Evolutionary conservation across 2,329 filamentous ascomycete genomes (phyloP), one percentile per base, ranked within the genome.

Genomic region (Xylariomycetidae sp.): DNA sequence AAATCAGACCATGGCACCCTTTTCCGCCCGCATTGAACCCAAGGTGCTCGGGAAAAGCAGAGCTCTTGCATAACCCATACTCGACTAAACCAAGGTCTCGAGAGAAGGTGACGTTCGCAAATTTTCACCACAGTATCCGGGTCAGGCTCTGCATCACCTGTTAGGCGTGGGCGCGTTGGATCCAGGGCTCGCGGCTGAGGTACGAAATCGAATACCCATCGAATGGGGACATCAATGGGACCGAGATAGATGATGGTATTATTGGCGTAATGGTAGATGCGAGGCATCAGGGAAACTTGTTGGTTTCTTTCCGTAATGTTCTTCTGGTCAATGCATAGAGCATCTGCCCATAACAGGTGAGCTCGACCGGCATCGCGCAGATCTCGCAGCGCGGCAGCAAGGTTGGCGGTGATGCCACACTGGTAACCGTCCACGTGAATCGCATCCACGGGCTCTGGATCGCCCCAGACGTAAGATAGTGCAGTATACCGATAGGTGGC

Each of bases 21-120:
- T 9, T 24, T 22, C n/a, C 14, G 15, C 12, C 39, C 39, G 10
- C 28, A 39, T 31, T 42, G 39, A 3, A 42, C 14, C 39, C 36
- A 42, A 2, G 39, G 39, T 4, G 32, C 33, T 14, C 28, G 34
- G 1, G 39, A 42, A n/a, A 39, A 19, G 7, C 34, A 27, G 8
- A 42, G 7, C 22, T 42, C 39, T 19, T 42, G 39, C 15, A 39
- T 35, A 2, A 38, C 35, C 39, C 39, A 42, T 12, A 29, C 34
- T 9, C 39, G 39, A 23, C 26, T 30, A 15, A 42, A 42, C 39
- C 39, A 42, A 14, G 39, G 31, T 10, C 26, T 31, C 3, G 10
- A 9, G 12, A 42, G 4, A 8, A 39, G n/a, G n/a, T n/a, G n/a
- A n/a, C n/a, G n/a, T n/a, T n/a, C n/a, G n/a, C n/a, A n/a, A n/a